Evolutionary conservation across 495 filamentous ascomycete genomes (phyloP).

Genomic region (Hypoxylon lenormandii): DNA sequence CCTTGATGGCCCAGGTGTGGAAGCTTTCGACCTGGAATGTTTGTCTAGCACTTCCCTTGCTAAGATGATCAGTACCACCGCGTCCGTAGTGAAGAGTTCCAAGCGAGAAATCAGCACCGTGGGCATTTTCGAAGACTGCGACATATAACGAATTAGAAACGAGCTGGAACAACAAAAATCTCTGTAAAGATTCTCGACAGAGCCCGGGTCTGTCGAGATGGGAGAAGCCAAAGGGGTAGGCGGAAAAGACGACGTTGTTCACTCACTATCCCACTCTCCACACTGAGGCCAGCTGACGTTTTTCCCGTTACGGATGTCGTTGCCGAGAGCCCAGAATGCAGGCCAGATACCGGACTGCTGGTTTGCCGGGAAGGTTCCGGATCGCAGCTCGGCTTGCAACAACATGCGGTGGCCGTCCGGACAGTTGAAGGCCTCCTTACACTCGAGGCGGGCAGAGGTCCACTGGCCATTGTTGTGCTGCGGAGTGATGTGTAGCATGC

Average conservation of each 20-base stretch:
- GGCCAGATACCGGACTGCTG: conserved; percentile 51
- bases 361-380: conserved; percentile 25
- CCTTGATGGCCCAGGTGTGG: conserved; percentile 43
- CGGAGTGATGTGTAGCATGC: conserved; percentile 41
- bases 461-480: conserved; percentile 32
- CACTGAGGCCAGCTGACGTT: conserved; percentile 41
- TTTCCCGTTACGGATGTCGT: conserved; percentile 26
- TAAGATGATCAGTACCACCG: conserved; percentile 37
- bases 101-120: conserved; percentile 33
- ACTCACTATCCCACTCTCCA: conserved; percentile 46
- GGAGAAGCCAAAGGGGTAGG: neutral
- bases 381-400: conserved; percentile 43
- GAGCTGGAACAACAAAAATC: neutral
- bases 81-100: conserved; percentile 40
- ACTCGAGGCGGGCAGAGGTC: conserved; percentile 48
- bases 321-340: conserved; percentile 51
- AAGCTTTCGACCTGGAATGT: conserved; percentile 33
- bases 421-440: conserved; percentile 35
- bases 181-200: neutral
- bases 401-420: conserved; percentile 37
- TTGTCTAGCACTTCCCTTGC: conserved; percentile 31
- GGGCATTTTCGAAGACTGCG: conserved; percentile 39
- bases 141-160: neutral
- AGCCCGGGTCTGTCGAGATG: neutral
- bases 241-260: neutral